Evolutionary conservation across 2,329 filamentous ascomycete genomes (phyloP).

Genomic region (Monosporascus sp.): DNA sequence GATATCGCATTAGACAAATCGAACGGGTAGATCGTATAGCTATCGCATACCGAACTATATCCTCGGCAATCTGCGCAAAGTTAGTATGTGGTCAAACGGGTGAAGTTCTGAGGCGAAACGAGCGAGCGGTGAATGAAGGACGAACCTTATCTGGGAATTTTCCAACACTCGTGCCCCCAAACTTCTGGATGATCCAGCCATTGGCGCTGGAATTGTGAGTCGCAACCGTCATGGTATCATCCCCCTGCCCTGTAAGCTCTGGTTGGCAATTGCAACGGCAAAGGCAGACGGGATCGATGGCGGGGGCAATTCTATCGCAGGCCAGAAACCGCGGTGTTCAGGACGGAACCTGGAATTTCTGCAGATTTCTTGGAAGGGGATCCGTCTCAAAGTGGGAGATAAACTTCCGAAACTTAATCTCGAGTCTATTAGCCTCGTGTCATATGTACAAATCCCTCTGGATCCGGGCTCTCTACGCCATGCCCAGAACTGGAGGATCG

Average conservation of each 20-base stretch:
- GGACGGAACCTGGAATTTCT: no score
- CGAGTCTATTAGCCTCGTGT: no score
- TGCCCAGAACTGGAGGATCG: not conserved
- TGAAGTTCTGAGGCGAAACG: constrained; percentile 1
- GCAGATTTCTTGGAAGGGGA: no score
- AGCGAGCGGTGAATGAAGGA: constrained; percentile 25
- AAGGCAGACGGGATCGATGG: not conserved
- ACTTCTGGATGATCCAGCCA: constrained; percentile 88
- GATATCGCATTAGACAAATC: constrained; percentile 9
- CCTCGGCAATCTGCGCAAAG: constrained; percentile 50
- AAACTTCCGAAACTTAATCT: no score
- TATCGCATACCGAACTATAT: constrained; percentile 58
- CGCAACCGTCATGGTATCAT: constrained; percentile 8
- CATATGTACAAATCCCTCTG: no score
- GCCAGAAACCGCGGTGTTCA: no score
- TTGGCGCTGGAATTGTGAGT: constrained; percentile 30
- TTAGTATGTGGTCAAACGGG: constrained; percentile 1
- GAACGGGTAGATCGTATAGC: constrained; percentile 10
- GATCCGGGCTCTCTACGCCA: not conserved
- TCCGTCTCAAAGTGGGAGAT: no score
- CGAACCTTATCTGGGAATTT: constrained; percentile 74
- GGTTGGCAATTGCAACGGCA: not conserved
- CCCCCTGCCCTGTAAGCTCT: not conserved
- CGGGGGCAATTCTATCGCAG: not conserved
- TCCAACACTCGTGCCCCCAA: constrained; percentile 90